Evolutionary conservation across 768 basidiomycete species (phyloP), one percentile per base, ranked within the genome.

Genomic region (Podaxis mareebaensis): DNA sequence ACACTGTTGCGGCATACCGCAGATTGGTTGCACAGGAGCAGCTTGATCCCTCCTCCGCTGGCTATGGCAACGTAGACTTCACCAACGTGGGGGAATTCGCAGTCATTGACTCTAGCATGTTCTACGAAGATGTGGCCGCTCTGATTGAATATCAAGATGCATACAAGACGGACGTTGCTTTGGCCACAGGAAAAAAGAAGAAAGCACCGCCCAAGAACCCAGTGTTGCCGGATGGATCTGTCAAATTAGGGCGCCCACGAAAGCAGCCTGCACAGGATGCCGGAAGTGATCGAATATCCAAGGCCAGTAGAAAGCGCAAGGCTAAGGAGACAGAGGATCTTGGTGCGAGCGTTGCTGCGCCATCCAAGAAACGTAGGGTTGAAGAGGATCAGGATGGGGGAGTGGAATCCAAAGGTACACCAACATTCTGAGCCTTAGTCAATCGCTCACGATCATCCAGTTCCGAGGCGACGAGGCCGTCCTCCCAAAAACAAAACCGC

Each of bases 1-100:
- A 86, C 77, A 92, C 92, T 0, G 72, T 90, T 49, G 81, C 83
- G 1, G 85, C 87, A 33, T 96, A 92, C 74, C 82, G 79, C 33
- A 72, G 78, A 33, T 78, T 93, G 36, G 82, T 94, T 53, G 75
- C 78, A 2, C 78, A 80, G 51, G 91, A 95, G 73, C 83, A 84
- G 7, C 79, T 95, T 26, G 85, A 89, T 68, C 81, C 83, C 58
- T 67, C 75, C 3, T 73, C 76, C 46, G 76, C 77, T 4, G 77
- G 79, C 2, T 80, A 81, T 65, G 65, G 72, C 20, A 77, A 83
- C 39, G 70, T 82, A 39, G 83, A 90, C 69, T 67, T 85, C 40
- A 73, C 76, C 8, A 68, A 77, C 33, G 80, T 81, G 15, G 89
- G 89, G 11, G 84, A 79, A 24, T 93, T 91, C 70, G 66, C 77